Base-by-base conservation (phyloP, 257 asterid genomes). In the Solanum sejunctum region DNA sequence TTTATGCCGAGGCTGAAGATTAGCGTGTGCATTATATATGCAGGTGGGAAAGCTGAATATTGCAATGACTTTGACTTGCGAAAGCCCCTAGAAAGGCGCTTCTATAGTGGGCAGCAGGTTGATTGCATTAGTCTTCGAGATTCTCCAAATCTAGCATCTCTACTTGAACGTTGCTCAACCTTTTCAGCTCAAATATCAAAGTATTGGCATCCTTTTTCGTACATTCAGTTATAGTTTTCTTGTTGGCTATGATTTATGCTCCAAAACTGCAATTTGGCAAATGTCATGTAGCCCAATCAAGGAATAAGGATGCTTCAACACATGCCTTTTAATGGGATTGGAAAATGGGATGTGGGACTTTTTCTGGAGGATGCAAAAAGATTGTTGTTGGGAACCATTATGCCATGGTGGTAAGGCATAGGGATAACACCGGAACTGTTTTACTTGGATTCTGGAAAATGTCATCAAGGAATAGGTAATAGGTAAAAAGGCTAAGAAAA, bases 51-150 rank as follows among this genome's bases (percentile, higher is more conserved):
- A 86, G 87, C 95, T 82, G 98, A 92, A 84, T 95, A 91, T 83
- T 93, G 97, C 92, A 88, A 88, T 86, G 97, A 94, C 66, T 97
- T 97, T 85, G 97, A 97, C 91, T 85, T 97, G 91, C 91, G 97
- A 91, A 97, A 92, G 93, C 98, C 99, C 82, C 85, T 97, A 32
- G 97, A 93, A 86, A 92, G 99, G 87, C 98, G 92, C 82, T 87
- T 90, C 85, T 91, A 91, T 75, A 92, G 75, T 86, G 97, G 97
- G 71, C 91, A 86, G 57, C 91, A 36, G 79, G 90, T 97, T 83
- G 93, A 90, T 61, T 94, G 98, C 85, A 82, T 95, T 85, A 94
- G 95, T 90, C 96, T 97, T 83, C 92, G 85, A 54, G 88, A 90
- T 82, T 93, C 93, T 86, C 89, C 92, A 15, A 93, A 91, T 90